These are phyloP conservation scores for Gossypioides kirkii DNA, from an alignment of 345 rosid species.

Conservation along the genomic window DNA sequence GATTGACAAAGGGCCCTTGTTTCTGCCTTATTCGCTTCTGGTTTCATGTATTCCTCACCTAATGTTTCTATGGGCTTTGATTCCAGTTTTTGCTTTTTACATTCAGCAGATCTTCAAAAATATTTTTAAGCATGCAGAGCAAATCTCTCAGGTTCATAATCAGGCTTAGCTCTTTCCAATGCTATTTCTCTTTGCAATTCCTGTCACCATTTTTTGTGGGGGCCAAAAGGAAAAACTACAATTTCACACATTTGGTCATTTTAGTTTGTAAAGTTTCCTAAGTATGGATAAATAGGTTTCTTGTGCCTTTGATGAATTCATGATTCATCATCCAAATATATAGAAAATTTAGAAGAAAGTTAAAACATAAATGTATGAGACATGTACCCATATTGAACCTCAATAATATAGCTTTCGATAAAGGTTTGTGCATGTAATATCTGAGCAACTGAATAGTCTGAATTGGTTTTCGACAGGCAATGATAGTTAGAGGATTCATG, in stretches of 20 bases:
- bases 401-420: not conserved
- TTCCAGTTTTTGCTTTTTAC: constrained; percentile 71
- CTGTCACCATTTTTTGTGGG: not conserved
- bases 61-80: not conserved
- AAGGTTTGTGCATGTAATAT: not conserved
- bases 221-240: not conserved
- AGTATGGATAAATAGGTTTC: not conserved
- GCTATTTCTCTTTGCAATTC: not conserved
- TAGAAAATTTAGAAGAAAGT: not conserved
- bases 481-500: constrained; percentile 89
- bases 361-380: not conserved
- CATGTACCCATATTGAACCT: not conserved
- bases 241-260: not conserved
- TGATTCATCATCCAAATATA: not conserved
- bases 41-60: constrained; percentile 4
- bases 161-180: not conserved
- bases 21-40: not conserved
- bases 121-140: constrained; percentile 84
- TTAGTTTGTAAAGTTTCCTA: not conserved
- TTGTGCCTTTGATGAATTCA: not conserved
- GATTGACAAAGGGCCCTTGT: not conserved
- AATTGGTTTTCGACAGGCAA: constrained; percentile 51
- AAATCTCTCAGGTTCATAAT: constrained; percentile 75
- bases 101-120: constrained; percentile 82
- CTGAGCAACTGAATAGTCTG: not conserved